Conservation (phyloP, 306 rosid genomes). For the Lathyrus aphaca region DNA sequence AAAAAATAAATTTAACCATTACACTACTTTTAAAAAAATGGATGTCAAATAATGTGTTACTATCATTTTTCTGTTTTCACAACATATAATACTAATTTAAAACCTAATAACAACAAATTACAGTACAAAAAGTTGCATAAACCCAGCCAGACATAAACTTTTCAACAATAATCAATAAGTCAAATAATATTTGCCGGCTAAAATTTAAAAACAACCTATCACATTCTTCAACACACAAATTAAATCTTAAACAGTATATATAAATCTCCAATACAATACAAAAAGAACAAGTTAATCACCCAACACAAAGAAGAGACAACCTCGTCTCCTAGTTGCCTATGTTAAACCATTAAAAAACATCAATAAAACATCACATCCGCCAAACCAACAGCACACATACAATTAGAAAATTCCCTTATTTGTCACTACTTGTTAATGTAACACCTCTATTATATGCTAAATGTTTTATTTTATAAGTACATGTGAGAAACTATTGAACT, state of each 20-base stretch:
- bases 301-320: constrained; percentile 56
- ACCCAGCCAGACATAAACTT: constrained; percentile 45
- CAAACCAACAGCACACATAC: constrained; percentile 75
- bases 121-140: constrained; percentile 43
- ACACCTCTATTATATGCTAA: not conserved
- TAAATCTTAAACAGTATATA: constrained; percentile 44
- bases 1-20: too few relatives aligned
- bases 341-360: constrained; percentile 33
- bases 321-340: constrained; percentile 50
- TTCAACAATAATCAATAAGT: constrained; percentile 32
- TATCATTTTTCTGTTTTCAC: not conserved
- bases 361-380: constrained; percentile 72
- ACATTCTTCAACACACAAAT: constrained; percentile 33
- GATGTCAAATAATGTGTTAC: not conserved
- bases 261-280: constrained; percentile 44
- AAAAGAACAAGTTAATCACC: constrained; percentile 54
- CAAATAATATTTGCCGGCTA: constrained; percentile 60
- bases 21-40: too few relatives aligned
- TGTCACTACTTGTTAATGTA: constrained; percentile 49
- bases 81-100: not conserved
- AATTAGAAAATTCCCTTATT: constrained; percentile 66
- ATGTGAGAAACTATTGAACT: constrained; percentile 17
- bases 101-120: constrained; percentile 36
- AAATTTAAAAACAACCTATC: constrained; percentile 44
- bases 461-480: constrained; percentile 38